Conservation (phyloP, 352 stramenopile genomes). For the Globisporangium cystogenes region DNA sequence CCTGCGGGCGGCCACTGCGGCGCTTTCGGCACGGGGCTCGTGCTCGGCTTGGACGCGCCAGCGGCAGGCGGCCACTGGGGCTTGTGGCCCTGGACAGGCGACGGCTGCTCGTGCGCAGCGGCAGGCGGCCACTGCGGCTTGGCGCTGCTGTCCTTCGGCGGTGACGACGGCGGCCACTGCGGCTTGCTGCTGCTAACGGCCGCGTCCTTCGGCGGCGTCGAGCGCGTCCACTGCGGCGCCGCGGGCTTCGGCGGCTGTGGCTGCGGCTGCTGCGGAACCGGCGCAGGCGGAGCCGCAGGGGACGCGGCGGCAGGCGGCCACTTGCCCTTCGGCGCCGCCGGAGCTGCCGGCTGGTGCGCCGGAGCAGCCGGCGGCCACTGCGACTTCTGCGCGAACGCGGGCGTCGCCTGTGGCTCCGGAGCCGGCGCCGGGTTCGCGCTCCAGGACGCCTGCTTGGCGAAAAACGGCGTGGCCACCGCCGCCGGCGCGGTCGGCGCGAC, state of each 20-base stretch:
- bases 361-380: conserved; percentile 11
- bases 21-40: conserved; percentile 2
- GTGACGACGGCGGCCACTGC: conserved; percentile 33
- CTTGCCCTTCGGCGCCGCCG: conserved; percentile 8
- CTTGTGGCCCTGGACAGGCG: background rate
- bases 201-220: conserved; percentile 15
- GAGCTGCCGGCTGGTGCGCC: background rate
- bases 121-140: conserved; percentile 28
- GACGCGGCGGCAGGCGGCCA: conserved; percentile 7
- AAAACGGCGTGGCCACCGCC: conserved; percentile 13
- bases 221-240: conserved; percentile 2
- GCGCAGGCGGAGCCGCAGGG: background rate
- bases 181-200: conserved; percentile 33
- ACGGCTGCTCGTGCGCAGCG: background rate
- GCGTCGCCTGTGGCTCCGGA: background rate
- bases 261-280: background rate
- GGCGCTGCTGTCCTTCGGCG: background rate
- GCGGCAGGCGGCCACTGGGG: conserved; percentile 35
- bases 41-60: conserved; percentile 9
- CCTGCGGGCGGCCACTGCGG: conserved; percentile 11
- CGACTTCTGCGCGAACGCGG: conserved; percentile 11
- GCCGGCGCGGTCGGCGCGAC: conserved; percentile 8
- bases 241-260: conserved; percentile 2
- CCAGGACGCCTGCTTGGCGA: conserved; percentile 13
- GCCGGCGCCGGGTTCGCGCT: background rate